Evolutionary conservation across 2,329 filamentous ascomycete genomes (phyloP).

Genomic region (Pseudogymnoascus sp.): DNA sequence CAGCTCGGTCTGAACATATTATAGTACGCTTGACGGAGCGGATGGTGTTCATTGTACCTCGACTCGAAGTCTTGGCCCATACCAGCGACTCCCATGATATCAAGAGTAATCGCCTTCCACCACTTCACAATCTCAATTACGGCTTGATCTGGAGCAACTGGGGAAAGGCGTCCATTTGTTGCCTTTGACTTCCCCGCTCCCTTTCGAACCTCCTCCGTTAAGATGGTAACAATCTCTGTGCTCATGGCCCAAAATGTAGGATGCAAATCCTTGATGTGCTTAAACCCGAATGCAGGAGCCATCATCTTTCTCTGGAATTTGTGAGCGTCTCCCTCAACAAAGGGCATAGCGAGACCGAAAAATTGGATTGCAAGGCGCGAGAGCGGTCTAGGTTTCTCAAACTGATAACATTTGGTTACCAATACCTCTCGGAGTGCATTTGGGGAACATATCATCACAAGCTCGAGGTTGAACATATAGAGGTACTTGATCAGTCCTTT

Average conservation of each 20-base stretch:
- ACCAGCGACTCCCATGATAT: conserved; percentile 68
- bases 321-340: conserved; percentile 85
- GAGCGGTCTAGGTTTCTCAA: conserved; percentile 55
- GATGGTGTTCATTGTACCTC: conserved; percentile 51
- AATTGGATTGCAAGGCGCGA: conserved; percentile 39
- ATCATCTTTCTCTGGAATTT: conserved; percentile 73
- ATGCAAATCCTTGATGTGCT: conserved; percentile 78
- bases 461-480: conserved; percentile 54
- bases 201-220: conserved; percentile 44
- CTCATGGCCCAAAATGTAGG: conserved; percentile 78
- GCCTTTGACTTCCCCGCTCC: conserved; percentile 32
- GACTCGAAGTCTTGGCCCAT: conserved; percentile 65
- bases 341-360: conserved; percentile 63
- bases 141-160: conserved; percentile 24
- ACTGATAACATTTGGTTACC: conserved; percentile 62
- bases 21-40: conserved; percentile 52
- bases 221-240: conserved; percentile 55
- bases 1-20: conserved; percentile 46
- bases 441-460: conserved; percentile 51
- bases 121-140: conserved; percentile 54
- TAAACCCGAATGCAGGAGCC: conserved; percentile 73
- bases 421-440: conserved; percentile 64
- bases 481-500: conserved; percentile 63
- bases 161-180: conserved; percentile 18
- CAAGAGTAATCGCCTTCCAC: conserved; percentile 62